These are phyloP conservation scores for Chlamydomonas schloesseri DNA, from an alignment of 139 green algal genomes.

Conservation along the genomic window DNA sequence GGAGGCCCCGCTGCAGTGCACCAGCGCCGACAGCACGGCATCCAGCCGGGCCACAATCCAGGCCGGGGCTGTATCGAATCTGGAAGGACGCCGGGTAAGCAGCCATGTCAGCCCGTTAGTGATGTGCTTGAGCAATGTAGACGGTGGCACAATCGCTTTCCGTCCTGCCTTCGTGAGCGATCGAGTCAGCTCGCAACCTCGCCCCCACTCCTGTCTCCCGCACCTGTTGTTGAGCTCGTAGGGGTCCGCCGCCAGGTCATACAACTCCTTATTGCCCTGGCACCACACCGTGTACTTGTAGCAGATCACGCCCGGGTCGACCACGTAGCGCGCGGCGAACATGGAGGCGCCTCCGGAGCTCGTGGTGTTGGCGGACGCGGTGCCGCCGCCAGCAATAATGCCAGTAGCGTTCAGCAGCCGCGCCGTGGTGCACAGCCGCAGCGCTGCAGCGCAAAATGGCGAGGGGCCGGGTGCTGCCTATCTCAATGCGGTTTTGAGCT, in stretches of 20 bases:
- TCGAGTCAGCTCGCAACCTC: no score
- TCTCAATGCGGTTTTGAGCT: no score
- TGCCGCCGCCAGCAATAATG: no score
- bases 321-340: neutral
- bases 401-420: neutral
- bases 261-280: constrained; percentile 17
- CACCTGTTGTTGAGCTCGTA: constrained; percentile 33
- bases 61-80: no score
- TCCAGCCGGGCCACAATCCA: constrained; percentile 6
- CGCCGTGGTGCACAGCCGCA: neutral
- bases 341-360: neutral
- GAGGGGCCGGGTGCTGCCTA: no score
- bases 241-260: constrained; percentile 11
- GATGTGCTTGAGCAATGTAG: no score
- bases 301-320: neutral
- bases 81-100: no score
- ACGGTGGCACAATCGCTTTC: no score
- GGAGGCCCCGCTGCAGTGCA: constrained; percentile 7
- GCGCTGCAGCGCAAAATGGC: no score
- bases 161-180: no score
- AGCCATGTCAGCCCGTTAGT: no score
- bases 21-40: constrained; percentile 8
- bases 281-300: constrained; percentile 46
- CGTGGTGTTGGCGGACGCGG: neutral
- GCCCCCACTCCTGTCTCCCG: no score